phyloP scores from a whole-genome alignment of 148 eudicot genomes.

The Selenicereus undatus region DNA sequence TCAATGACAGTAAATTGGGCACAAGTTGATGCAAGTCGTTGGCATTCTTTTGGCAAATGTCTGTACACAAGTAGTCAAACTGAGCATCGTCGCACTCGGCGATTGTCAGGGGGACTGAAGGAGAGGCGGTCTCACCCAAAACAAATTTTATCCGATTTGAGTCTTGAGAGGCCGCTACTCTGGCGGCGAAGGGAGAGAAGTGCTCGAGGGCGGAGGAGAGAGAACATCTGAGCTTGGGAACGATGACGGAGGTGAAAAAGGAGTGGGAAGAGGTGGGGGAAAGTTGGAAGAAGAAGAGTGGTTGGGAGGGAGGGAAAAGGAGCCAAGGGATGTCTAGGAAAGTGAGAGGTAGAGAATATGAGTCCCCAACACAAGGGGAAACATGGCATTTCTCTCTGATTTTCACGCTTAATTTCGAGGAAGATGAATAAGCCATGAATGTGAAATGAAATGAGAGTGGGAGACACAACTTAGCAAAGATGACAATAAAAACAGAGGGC shows the following conservation, averaged over 20 bases:
- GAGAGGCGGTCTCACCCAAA: background rate
- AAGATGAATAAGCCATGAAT: slow-evolving; percentile 7
- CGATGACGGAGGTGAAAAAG: slow-evolving; percentile 28
- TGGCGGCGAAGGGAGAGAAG: slow-evolving; percentile 44
- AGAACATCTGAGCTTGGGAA: slow-evolving; percentile 41
- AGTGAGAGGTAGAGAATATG: slow-evolving; percentile 32
- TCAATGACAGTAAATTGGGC: slow-evolving; percentile 21
- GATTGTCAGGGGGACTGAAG: slow-evolving; percentile 23
- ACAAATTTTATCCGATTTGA: background rate
- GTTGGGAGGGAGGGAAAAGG: slow-evolving; percentile 37
- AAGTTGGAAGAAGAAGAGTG: slow-evolving; percentile 51
- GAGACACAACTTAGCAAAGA: background rate
- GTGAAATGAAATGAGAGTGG: background rate
- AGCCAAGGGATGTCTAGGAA: slow-evolving; percentile 57
- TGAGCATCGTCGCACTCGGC: slow-evolving; percentile 27
- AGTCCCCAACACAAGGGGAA: slow-evolving; percentile 18
- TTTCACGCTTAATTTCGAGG: background rate
- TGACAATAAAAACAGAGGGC: slow-evolving; percentile 1
- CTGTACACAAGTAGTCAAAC: slow-evolving; percentile 29
- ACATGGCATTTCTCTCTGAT: slow-evolving; percentile 26
- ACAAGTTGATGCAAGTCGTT: slow-evolving; percentile 34
- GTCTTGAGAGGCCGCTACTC: background rate
- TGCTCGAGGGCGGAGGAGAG: slow-evolving; percentile 43
- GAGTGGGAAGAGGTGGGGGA: slow-evolving; percentile 2
- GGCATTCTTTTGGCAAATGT: slow-evolving; percentile 18